These are phyloP conservation scores for Cucurbita ficifolia DNA, from an alignment of 306 rosid genomes.

Conservation along the genomic window DNA sequence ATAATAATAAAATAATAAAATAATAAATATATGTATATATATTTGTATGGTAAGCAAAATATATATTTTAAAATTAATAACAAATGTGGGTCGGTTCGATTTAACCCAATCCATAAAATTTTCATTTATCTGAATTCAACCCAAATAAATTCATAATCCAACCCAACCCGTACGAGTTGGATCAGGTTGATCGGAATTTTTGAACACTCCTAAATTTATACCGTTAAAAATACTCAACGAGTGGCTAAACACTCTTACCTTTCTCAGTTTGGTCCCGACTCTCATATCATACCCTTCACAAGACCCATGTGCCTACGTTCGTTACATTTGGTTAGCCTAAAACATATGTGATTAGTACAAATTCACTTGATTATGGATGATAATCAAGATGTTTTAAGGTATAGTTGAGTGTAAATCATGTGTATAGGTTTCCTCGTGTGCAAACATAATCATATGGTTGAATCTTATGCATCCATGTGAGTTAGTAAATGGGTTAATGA, in stretches of 20 bases:
- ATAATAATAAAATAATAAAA: too few relatives aligned
- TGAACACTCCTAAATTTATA: background rate
- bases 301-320: background rate
- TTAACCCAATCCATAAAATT: too few relatives aligned
- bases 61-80: too few relatives aligned
- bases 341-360: background rate
- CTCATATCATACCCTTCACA: background rate
- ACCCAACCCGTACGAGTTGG: too few relatives aligned
- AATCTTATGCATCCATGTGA: background rate
- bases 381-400: background rate
- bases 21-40: too few relatives aligned
- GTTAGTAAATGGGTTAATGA: background rate
- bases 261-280: background rate
- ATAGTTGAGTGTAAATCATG: background rate
- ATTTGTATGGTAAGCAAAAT: too few relatives aligned
- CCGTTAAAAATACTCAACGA: background rate
- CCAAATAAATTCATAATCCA: too few relatives aligned
- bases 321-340: background rate
- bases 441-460: background rate
- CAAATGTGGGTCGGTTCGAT: too few relatives aligned
- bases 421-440: background rate
- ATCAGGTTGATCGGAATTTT: too few relatives aligned
- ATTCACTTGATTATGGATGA: background rate
- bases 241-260: too few relatives aligned
- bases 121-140: too few relatives aligned